Evolutionary conservation across 805 yeast genomes (phyloP).

Genomic region (Hanseniaspora vineae): DNA sequence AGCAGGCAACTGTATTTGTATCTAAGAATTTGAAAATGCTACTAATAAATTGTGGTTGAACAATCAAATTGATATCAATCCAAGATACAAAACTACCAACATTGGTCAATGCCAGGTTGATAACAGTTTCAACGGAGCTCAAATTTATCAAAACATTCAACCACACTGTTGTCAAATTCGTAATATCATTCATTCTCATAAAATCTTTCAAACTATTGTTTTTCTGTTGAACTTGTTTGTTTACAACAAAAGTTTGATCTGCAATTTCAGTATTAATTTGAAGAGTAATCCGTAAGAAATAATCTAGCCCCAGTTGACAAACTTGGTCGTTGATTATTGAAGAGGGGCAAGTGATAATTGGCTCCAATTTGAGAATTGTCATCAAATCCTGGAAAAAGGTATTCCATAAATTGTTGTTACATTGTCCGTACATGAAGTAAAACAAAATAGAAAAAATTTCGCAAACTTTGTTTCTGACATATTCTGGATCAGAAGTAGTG

Average conservation of each 20-base stretch:
- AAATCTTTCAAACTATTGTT: slow-evolving; percentile 69
- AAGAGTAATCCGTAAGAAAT: slow-evolving; percentile 59
- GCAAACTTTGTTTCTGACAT: slow-evolving; percentile 21
- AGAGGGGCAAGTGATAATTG: slow-evolving; percentile 7
- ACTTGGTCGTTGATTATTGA: slow-evolving; percentile 8
- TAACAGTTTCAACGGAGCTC: slow-evolving; percentile 18
- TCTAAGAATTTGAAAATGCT: slow-evolving; percentile 47
- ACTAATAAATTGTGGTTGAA: slow-evolving; percentile 44
- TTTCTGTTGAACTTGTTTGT: slow-evolving; percentile 46
- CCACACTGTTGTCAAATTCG: slow-evolving; percentile 54
- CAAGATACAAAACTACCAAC: slow-evolving; percentile 85
- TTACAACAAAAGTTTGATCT: slow-evolving; percentile 61
- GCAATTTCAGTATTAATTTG: slow-evolving; percentile 87
- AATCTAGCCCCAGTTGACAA: slow-evolving; percentile 42
- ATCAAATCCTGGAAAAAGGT: slow-evolving; percentile 21
- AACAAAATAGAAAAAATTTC: slow-evolving; percentile 22
- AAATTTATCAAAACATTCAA: slow-evolving; percentile 35
- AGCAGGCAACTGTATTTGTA: slow-evolving; percentile 39
- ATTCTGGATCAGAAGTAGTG: slow-evolving; percentile 13
- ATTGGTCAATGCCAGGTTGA: slow-evolving; percentile 33
- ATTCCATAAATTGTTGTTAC: slow-evolving; percentile 20
- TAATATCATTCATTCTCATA: slow-evolving; percentile 68
- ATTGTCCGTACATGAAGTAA: slow-evolving; percentile 20
- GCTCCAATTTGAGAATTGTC: slow-evolving; percentile 12
- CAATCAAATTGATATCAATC: slow-evolving; percentile 73